Evolutionary conservation across 768 basidiomycete species (phyloP).

Genomic region (Leucocoprinus sp.): DNA sequence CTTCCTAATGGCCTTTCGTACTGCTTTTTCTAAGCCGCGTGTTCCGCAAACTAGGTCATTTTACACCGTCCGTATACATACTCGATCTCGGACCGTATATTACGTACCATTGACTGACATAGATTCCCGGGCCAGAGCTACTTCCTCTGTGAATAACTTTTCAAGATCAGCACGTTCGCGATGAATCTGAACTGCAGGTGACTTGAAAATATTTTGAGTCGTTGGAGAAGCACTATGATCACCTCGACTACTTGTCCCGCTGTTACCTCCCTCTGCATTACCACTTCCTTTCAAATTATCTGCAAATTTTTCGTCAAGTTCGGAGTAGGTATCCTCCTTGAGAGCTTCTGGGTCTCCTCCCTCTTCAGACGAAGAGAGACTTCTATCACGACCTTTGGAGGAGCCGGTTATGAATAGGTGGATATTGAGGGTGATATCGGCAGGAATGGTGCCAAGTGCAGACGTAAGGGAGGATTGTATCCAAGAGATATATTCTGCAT

Average conservation of each 20-base stretch:
- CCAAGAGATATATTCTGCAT: conserved; percentile 34
- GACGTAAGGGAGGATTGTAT: conserved; percentile 30
- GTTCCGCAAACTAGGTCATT: conserved; percentile 41
- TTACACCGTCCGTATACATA: too few relatives aligned
- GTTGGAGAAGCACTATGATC: conserved; percentile 6
- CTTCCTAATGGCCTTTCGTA: conserved; percentile 30
- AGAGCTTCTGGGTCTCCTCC: conserved; percentile 14
- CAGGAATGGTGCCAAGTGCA: conserved; percentile 22
- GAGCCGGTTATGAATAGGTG: conserved; percentile 32
- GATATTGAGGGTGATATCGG: conserved; percentile 27
- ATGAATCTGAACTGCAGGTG: conserved; percentile 14
- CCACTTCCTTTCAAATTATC: not conserved
- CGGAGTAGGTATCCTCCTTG: conserved; percentile 17
- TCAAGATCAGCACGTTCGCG: conserved; percentile 31
- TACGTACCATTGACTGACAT: conserved; percentile 42
- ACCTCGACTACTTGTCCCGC: not conserved
- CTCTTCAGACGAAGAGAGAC: not conserved
- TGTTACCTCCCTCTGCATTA: conserved; percentile 19
- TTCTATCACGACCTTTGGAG: not conserved
- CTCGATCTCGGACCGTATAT: not conserved
- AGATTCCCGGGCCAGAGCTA: conserved; percentile 24
- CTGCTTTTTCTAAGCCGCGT: conserved; percentile 27
- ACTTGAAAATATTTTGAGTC: not conserved
- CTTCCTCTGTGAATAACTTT: conserved; percentile 28
- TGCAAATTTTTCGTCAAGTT: not conserved